These are phyloP conservation scores for Silene latifolia DNA, from an alignment of 148 eudicot species.

Conservation along the genomic window DNA sequence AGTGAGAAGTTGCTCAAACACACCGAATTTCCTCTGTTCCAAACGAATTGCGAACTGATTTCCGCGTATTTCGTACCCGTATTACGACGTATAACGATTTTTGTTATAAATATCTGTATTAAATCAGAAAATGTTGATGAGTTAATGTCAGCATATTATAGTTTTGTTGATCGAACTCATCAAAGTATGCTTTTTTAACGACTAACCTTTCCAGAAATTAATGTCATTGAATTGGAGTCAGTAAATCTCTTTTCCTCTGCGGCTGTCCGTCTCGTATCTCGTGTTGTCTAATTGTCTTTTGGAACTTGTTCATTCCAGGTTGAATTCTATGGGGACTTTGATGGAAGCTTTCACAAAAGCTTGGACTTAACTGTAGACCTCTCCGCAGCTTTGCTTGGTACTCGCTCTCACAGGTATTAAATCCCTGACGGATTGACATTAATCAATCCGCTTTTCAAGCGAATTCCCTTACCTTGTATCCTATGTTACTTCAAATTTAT, in stretches of 20 bases:
- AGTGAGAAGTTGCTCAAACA: too few species aligned
- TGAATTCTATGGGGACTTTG: slow-evolving; percentile 84
- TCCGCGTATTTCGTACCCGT: too few species aligned
- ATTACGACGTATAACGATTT: too few species aligned
- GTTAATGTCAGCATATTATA: not conserved
- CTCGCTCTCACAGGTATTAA: slow-evolving; percentile 72
- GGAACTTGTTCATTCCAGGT: slow-evolving; percentile 33
- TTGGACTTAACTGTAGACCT: slow-evolving; percentile 72
- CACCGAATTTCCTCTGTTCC: too few species aligned
- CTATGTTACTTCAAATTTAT: too few species aligned
- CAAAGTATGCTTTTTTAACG: not conserved
- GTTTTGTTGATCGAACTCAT: not conserved
- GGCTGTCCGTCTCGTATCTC: too few species aligned
- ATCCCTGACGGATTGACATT: not conserved
- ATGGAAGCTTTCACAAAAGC: slow-evolving; percentile 89
- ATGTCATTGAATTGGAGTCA: not conserved
- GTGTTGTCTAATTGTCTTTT: not conserved
- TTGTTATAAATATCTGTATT: too few species aligned
- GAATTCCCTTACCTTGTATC: not conserved
- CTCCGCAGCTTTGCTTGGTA: slow-evolving; percentile 75
- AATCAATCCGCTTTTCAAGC: not conserved
- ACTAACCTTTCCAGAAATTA: not conserved
- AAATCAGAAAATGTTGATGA: not conserved
- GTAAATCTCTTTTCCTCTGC: too few species aligned
- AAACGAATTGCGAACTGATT: too few species aligned